Conservation (phyloP, 2,329 filamentous ascomycete species). For the Diplodia sapinea region DNA sequence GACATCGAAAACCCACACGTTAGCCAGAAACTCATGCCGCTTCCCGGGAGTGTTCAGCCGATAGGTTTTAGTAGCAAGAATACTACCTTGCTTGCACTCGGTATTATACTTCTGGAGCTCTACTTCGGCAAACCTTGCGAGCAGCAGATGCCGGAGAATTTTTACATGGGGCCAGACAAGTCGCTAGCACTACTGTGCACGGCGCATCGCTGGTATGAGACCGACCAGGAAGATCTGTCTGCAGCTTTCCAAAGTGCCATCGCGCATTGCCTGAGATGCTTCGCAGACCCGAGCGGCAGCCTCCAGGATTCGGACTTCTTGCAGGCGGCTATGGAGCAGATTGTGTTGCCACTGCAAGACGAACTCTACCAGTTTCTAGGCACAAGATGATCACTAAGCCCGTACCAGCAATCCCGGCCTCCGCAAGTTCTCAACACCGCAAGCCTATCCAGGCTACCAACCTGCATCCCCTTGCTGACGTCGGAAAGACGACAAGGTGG, state of each 20-base stretch:
- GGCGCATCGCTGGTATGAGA: slow-evolving; percentile 44
- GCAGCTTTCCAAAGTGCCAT: slow-evolving; percentile 45
- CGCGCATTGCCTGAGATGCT: slow-evolving; percentile 45
- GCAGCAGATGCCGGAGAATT: slow-evolving; percentile 40
- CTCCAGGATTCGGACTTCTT: slow-evolving; percentile 45
- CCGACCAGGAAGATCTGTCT: slow-evolving; percentile 45
- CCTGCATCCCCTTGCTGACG: not conserved
- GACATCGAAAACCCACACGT: slow-evolving; percentile 46
- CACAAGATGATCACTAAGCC: slow-evolving; percentile 32
- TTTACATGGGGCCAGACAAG: not conserved
- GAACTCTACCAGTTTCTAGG: slow-evolving; percentile 46
- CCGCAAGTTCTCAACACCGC: not conserved
- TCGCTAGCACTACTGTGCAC: slow-evolving; percentile 39
- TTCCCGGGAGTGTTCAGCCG: slow-evolving; percentile 27
- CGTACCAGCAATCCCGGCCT: not conserved
- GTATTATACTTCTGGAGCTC: slow-evolving; percentile 44
- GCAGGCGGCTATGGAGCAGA: slow-evolving; percentile 46
- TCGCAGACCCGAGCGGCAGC: slow-evolving; percentile 43
- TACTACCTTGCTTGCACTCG: slow-evolving; percentile 44
- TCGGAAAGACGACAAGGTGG: not conserved
- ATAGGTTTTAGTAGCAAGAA: slow-evolving; percentile 43
- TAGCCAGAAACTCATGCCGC: slow-evolving; percentile 34
- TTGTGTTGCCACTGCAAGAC: slow-evolving; percentile 47
- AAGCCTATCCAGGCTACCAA: not conserved
- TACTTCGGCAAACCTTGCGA: slow-evolving; percentile 46